Conservation (phyloP, 2,329 filamentous ascomycete genomes). For the Aspergillus sp. region DNA sequence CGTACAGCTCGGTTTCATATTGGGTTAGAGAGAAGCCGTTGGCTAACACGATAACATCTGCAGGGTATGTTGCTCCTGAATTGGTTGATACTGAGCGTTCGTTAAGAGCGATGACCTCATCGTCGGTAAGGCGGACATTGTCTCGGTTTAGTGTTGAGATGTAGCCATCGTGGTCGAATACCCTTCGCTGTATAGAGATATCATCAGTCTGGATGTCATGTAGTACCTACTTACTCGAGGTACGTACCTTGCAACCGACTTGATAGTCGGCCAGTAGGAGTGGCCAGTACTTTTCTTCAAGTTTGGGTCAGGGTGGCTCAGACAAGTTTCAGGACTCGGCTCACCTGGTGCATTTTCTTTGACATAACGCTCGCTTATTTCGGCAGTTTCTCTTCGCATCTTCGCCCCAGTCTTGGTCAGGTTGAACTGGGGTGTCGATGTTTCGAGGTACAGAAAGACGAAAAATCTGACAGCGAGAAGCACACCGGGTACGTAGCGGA, state of each 20-base stretch:
- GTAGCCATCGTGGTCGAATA: constrained; percentile 13
- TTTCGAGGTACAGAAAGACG: constrained; percentile 17
- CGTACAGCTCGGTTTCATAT: constrained; percentile 16
- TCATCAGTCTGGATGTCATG: not conserved
- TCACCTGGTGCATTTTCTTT: constrained; percentile 14
- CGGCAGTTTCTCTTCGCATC: constrained; percentile 2
- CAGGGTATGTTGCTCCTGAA: constrained; percentile 7
- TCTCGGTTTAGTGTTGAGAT: not conserved
- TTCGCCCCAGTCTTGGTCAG: not conserved
- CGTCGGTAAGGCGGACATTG: constrained; percentile 5
- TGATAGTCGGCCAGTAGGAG: constrained; percentile 16
- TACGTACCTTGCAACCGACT: constrained; percentile 23
- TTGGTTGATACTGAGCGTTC: not conserved
- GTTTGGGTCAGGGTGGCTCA: not conserved
- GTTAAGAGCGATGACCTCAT: not conserved
- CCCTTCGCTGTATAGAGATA: not conserved
- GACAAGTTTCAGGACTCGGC: not conserved
- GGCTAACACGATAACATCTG: constrained; percentile 9
- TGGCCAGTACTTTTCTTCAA: constrained; percentile 21
- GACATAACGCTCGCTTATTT: constrained; percentile 8
- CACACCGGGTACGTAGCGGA: constrained; percentile 11
- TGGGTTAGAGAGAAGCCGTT: constrained; percentile 23
- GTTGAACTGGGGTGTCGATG: constrained; percentile 8
- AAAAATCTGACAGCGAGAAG: constrained; percentile 6
- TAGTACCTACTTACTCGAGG: not conserved